Evolutionary conservation across 2,329 filamentous ascomycete genomes (phyloP), one percentile per base, ranked within the genome.

Genomic region (Fonsecaea pugnacius): DNA sequence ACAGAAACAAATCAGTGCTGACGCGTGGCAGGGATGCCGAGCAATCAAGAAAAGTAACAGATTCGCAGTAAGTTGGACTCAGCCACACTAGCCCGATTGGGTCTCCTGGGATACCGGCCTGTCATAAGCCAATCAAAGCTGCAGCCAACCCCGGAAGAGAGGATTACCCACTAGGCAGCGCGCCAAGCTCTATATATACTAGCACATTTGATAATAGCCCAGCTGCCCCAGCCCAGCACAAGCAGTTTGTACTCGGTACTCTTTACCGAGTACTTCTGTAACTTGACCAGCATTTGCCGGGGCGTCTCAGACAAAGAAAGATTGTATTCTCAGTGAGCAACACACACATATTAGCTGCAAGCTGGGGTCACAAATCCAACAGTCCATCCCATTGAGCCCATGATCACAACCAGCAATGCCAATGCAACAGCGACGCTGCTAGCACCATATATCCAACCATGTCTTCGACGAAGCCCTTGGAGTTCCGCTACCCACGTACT

Each of bases 381-480:
- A 32, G 82, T 88, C 91, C 91, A 96, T 65, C 84, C 78, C 72
- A 94, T 77, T 64, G 88, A 87, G 0, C 91, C 91, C 87, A 94
- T 91, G 18, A 93, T 83, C 0, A 86, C 80, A 27, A 92, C 82
- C 81, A 91, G 76, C 10, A 89, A 69, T 10, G 79, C 81, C 63
- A 92, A 72, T 2, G 84, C 86, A 0, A 80, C 79, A 0, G 80
- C 73, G 2, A 93, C 83, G 71, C 89, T 94, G 18, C 52, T 58
- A 48, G 65, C 32, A 4, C 69, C 69, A 54, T 70, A 71, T 0
- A 85, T 66, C 77, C 92, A 95, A 4, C 87, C 84, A 73, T 86
- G 80, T 27, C 76, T 77, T 36, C 81, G 78, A 51, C 80, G 76
- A 60, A 88, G 71, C 4, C 77, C 76, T 32, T 76, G 80, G 67